Conservation (phyloP, 768 basidiomycete species). For the Suillus brevipes region DNA sequence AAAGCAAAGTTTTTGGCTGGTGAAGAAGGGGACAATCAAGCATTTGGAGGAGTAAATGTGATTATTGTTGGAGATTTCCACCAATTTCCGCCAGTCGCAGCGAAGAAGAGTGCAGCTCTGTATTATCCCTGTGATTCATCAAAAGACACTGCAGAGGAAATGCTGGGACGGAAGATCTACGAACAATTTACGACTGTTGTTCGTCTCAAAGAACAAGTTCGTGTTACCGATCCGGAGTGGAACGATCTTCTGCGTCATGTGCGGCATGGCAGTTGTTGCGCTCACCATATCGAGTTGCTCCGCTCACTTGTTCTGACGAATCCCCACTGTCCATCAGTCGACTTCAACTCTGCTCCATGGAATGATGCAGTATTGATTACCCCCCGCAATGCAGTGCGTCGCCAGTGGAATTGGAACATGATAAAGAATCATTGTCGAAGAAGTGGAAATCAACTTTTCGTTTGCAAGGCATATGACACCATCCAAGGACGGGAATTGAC, state of each 20-base stretch:
- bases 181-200: too few species aligned
- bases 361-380: neutral
- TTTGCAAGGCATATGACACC: constrained; percentile 32
- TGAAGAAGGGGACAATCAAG: neutral
- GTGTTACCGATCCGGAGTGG: too few species aligned
- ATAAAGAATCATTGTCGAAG: constrained; percentile 27
- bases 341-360: neutral
- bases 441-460: constrained; percentile 24
- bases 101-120: constrained; percentile 11
- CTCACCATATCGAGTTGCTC: neutral
- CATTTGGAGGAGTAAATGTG: constrained; percentile 39
- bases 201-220: too few species aligned
- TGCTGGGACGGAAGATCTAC: too few species aligned
- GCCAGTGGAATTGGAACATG: constrained; percentile 34
- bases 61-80: constrained; percentile 45
- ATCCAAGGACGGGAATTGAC: constrained; percentile 6
- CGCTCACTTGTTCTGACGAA: neutral
- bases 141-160: neutral
- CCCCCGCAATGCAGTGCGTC: constrained; percentile 1
- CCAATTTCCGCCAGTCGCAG: constrained; percentile 20
- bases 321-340: neutral
- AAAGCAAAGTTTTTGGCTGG: constrained; percentile 16
- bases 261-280: too few species aligned
- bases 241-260: too few species aligned
- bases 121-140: constrained; percentile 12